These are phyloP conservation scores for Trypanosomatidae sp. DNA, from an alignment of 208 protist species.

Conservation along the genomic window DNA sequence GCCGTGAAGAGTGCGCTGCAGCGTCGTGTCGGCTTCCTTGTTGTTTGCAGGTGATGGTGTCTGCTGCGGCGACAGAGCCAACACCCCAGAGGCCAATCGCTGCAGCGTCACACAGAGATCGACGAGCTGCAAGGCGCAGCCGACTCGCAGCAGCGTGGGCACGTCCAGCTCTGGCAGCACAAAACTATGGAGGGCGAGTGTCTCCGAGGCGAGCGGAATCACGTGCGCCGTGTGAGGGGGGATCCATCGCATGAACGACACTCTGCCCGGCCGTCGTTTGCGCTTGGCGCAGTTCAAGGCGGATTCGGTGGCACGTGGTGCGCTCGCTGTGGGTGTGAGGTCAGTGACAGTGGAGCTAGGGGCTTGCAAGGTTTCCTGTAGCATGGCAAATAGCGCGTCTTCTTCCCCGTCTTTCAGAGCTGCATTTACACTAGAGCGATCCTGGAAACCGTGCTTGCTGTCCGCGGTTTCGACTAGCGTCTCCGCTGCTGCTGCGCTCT, in stretches of 20 bases:
- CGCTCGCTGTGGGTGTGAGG: neutral
- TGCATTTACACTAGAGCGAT: neutral
- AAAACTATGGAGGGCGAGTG: conserved; percentile 55
- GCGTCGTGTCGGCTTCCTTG: neutral
- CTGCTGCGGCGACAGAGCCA: conserved; percentile 23
- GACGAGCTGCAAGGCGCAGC: conserved; percentile 39
- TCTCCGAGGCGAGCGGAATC: conserved; percentile 48
- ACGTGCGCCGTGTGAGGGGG: conserved; percentile 55
- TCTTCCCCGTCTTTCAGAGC: conserved; percentile 11
- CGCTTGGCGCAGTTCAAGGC: neutral
- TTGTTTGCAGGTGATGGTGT: neutral
- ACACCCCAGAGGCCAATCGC: conserved; percentile 39
- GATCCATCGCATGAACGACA: conserved; percentile 59
- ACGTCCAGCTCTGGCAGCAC: conserved; percentile 47
- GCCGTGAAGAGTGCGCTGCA: conserved; percentile 33
- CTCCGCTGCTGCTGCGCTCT: neutral
- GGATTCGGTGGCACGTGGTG: neutral
- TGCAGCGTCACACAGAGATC: conserved; percentile 59
- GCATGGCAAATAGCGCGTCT: conserved; percentile 36
- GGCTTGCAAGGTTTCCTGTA: conserved; percentile 5
- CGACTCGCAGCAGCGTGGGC: conserved; percentile 23
- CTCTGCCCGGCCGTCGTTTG: neutral
- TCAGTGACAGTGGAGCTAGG: neutral
- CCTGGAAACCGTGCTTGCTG: neutral
- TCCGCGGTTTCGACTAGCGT: neutral